phyloP scores from a whole-genome alignment of 345 rosid genomes.

The thale cress (Arabidopsis thaliana) region DNA sequence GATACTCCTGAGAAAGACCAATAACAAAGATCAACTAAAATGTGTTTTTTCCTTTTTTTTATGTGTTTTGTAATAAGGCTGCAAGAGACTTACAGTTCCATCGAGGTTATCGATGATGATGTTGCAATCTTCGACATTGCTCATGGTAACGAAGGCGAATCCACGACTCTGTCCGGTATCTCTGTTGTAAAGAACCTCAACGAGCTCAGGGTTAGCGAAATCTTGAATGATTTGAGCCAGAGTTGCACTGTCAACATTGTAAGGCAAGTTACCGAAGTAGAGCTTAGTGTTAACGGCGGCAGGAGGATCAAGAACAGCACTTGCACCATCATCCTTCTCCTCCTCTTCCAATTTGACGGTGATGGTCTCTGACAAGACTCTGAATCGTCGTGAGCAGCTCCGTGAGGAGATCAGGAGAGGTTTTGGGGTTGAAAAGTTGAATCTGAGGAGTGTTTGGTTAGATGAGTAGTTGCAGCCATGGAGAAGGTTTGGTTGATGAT shows the following conservation, averaged over 20 bases:
- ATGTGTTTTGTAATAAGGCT: background rate
- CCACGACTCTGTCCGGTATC: constrained; percentile 88
- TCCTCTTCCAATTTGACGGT: constrained; percentile 42
- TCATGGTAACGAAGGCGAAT: constrained; percentile 92
- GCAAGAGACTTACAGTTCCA: constrained; percentile 74
- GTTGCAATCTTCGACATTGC: constrained; percentile 77
- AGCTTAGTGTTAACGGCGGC: constrained; percentile 66
- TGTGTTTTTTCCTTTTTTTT: background rate
- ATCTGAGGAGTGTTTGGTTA: constrained; percentile 16
- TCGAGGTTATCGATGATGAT: constrained; percentile 74
- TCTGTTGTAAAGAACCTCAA: constrained; percentile 91
- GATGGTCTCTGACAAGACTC: constrained; percentile 32
- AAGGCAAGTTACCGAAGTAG: constrained; percentile 92
- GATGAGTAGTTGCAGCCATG: constrained; percentile 7
- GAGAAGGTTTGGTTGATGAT: constrained; percentile 28
- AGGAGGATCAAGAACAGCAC: constrained; percentile 29
- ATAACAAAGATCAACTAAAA: constrained; percentile 3
- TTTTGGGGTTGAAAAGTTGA: constrained; percentile 25
- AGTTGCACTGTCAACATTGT: constrained; percentile 85
- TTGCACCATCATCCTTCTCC: constrained; percentile 22
- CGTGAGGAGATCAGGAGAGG: constrained; percentile 33
- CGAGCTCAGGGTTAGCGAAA: constrained; percentile 73
- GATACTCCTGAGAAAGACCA: constrained; percentile 57
- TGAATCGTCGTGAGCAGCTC: background rate
- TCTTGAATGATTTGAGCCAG: constrained; percentile 91